Conservation (phyloP, 805 yeast species). For the Yamadazyma sp. region DNA sequence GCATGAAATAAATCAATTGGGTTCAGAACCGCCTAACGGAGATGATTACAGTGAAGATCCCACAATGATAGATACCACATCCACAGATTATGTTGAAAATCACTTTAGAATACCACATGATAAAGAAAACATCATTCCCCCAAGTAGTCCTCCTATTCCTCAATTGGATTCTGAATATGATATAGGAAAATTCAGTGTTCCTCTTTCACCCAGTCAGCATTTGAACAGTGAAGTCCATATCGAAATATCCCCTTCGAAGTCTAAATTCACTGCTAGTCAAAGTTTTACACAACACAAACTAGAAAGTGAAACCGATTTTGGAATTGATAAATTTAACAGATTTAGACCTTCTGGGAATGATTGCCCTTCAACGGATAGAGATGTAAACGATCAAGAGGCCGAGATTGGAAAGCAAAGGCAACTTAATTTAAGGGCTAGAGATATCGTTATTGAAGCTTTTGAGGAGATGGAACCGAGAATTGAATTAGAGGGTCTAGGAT, state of each 20-base stretch:
- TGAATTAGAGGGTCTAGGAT: slow-evolving; percentile 44
- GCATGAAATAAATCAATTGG: too few relatives aligned
- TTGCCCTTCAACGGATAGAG: slow-evolving; percentile 33
- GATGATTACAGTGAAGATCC: slow-evolving; percentile 16
- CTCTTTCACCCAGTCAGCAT: slow-evolving; percentile 14
- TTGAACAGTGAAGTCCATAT: slow-evolving; percentile 8
- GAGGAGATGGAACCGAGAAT: slow-evolving; percentile 46
- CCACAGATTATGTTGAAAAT: slow-evolving; percentile 12
- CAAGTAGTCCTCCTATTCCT: slow-evolving; percentile 40
- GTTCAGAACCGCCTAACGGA: background rate
- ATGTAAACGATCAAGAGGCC: slow-evolving; percentile 18
- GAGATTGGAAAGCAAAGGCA: slow-evolving; percentile 17
- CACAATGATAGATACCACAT: slow-evolving; percentile 16
- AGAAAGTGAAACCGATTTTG: slow-evolving; percentile 41
- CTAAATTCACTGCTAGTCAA: background rate
- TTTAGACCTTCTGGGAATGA: slow-evolving; percentile 27
- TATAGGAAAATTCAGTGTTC: slow-evolving; percentile 9
- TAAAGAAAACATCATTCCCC: slow-evolving; percentile 17
- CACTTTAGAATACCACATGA: slow-evolving; percentile 5
- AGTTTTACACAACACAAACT: slow-evolving; percentile 3
- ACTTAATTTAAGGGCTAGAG: slow-evolving; percentile 32
- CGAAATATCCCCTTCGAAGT: slow-evolving; percentile 3
- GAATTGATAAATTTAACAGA: slow-evolving; percentile 48
- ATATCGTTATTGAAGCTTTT: slow-evolving; percentile 42
- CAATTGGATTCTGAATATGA: slow-evolving; percentile 30